Percentiles rank a stretch among this genome's conserved stretches.
Conservation (phyloP, 208 protist genomes). For the Tritrichomonas musculus region DNA sequence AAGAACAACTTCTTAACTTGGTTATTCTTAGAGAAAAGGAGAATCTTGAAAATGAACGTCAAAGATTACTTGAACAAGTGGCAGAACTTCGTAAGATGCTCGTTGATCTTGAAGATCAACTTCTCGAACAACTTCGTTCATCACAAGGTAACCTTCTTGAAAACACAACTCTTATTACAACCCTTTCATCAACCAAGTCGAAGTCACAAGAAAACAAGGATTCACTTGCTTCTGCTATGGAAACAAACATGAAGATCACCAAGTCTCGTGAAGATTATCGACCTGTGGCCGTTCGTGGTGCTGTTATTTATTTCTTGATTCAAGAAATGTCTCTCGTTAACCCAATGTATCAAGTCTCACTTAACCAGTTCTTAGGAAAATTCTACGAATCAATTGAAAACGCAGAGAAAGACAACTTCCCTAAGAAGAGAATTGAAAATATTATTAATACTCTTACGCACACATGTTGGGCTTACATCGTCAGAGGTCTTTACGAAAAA, state of each 20-base stretch:
- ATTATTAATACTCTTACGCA: constrained; percentile 87
- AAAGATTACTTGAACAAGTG: constrained; percentile 74
- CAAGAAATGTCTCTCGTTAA: constrained; percentile 89
- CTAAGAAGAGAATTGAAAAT: constrained; percentile 78
- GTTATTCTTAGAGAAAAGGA: constrained; percentile 89
- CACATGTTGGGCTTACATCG: constrained; percentile 79
- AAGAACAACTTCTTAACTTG: constrained; percentile 68
- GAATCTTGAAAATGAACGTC: constrained; percentile 87
- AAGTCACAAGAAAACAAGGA: constrained; percentile 81
- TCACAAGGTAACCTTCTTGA: constrained; percentile 65
- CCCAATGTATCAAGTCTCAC: constrained; percentile 95
- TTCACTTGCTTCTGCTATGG: constrained; percentile 77
- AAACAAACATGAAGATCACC: constrained; percentile 88
- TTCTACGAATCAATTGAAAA: constrained; percentile 80
- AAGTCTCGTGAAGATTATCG: constrained; percentile 88
- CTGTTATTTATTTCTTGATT: constrained; percentile 95
- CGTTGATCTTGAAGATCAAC: constrained; percentile 85
- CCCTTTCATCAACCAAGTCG: constrained; percentile 88
- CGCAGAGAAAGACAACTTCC: constrained; percentile 65
- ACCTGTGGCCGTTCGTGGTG: constrained; percentile 82
- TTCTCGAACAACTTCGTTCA: constrained; percentile 78
- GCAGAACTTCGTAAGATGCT: constrained; percentile 49
- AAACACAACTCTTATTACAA: constrained; percentile 73
- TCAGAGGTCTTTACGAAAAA: constrained; percentile 86
- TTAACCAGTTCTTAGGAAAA: constrained; percentile 86